phyloP scores from a whole-genome alignment of 2,329 filamentous ascomycete species.

The Curvularia sp. region DNA sequence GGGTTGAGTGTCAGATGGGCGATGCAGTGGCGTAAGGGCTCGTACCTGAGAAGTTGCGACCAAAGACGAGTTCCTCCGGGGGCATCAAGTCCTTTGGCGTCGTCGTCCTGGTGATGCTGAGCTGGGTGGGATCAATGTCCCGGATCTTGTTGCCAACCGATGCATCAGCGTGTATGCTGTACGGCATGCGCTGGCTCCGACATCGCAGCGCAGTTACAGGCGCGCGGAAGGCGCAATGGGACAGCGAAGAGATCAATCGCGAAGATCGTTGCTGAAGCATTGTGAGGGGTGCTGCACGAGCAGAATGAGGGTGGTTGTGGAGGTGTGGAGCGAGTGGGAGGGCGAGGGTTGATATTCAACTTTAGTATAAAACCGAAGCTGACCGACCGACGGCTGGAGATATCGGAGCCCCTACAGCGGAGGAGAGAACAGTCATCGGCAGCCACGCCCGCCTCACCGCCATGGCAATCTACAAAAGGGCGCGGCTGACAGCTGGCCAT shows the following conservation, averaged over 20 bases:
- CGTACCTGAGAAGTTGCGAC: conserved; percentile 84
- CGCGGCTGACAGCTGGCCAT: conserved; percentile 22
- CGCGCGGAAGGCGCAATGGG: conserved; percentile 37
- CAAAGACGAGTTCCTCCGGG: conserved; percentile 86
- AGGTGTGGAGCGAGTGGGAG: conserved; percentile 20
- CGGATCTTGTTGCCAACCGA: conserved; percentile 62
- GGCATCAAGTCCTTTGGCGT: conserved; percentile 77
- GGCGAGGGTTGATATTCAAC: conserved; percentile 21
- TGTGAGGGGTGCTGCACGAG: conserved; percentile 25
- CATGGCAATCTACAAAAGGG: conserved; percentile 23
- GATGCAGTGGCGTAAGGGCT: conserved; percentile 14
- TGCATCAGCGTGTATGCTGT: conserved; percentile 59
- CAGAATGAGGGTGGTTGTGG: conserved; percentile 14
- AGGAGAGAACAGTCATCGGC: conserved; percentile 20
- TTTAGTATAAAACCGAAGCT: conserved; percentile 37
- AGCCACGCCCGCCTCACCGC: conserved; percentile 23
- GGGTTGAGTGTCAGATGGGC: conserved; percentile 22
- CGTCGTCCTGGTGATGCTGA: conserved; percentile 75
- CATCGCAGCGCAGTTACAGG: conserved; percentile 50
- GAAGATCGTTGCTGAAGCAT: conserved; percentile 50
- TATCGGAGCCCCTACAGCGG: conserved; percentile 21
- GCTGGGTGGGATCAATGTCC: conserved; percentile 77
- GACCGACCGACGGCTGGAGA: conserved; percentile 25
- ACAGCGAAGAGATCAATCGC: conserved; percentile 43
- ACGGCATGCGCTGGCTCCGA: conserved; percentile 52